Conservation (phyloP, 352 stramenopile genomes). For the Phytophthora pluvialis region DNA sequence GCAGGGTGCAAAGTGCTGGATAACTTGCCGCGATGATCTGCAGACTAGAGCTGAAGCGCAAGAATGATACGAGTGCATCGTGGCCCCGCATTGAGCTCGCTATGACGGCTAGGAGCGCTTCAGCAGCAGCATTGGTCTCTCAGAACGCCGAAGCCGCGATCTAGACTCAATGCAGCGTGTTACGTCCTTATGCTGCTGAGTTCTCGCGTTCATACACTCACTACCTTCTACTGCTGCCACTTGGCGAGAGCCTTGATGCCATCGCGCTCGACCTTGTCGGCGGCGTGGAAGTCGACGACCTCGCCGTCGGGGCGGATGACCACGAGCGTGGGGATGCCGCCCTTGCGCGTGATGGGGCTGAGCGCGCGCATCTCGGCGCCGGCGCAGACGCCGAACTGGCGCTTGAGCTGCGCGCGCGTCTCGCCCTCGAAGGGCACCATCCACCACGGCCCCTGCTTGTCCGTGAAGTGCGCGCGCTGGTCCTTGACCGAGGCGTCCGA, state of each 20-base stretch:
- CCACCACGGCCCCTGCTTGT: conserved; percentile 84
- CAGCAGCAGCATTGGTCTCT: neutral
- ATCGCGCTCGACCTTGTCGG: conserved; percentile 63
- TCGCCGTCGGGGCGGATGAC: conserved; percentile 67
- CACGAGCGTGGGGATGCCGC: conserved; percentile 78
- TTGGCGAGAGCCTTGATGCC: conserved; percentile 48
- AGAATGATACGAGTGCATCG: no score
- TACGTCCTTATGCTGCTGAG: neutral
- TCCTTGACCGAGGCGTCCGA: conserved; percentile 68
- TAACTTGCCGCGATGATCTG: no score
- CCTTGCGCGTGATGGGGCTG: conserved; percentile 63
- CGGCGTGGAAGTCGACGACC: conserved; percentile 72
- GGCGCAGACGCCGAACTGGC: conserved; percentile 81
- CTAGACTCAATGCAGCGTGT: neutral
- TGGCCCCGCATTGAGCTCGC: no score
- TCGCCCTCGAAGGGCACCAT: conserved; percentile 72
- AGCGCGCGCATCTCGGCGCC: conserved; percentile 63
- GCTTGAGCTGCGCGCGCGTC: conserved; percentile 76
- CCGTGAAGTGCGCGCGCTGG: conserved; percentile 64
- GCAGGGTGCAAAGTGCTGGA: no score
- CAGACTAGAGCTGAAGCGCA: no score
- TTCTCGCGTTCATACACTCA: neutral
- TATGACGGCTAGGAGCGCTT: no score
- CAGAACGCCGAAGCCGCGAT: neutral
- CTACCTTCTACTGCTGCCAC: conserved; percentile 44